Base-by-base conservation (phyloP, 129 eudicot genomes). In the Pulicaria dysenterica region DNA sequence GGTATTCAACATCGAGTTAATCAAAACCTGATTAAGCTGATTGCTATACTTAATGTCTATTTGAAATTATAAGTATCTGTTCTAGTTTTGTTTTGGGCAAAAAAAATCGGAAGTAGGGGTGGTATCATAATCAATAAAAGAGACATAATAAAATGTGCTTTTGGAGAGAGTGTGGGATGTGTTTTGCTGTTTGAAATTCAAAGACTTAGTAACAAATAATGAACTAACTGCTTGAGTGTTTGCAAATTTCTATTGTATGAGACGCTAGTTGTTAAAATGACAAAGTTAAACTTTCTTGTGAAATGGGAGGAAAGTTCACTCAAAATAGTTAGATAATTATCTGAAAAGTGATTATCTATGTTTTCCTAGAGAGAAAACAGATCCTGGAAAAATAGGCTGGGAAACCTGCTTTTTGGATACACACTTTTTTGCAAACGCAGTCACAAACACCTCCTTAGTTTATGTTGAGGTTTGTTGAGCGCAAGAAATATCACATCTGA, bases 11-110 rank as follows among this genome's bases (percentile, higher is more conserved):
- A 46, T 59, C 5, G 15, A 49, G 39, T 59, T 51, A 6, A 54
- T 15, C 12, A 4, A 7, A 42, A 38, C 53, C 54, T 51, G 50
- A 19, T 42, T 6, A 15, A 40, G 54, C 41, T 55, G 17, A 3
- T 54, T 70, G 64, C 64, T 70, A n/a, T n/a, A n/a, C n/a, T n/a
- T n/a, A 14, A n/a, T 38, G 38, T 53, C 7, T 40, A 9, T 51
- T 16, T 54, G 74, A 38, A 39, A 11, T 54, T 69, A 17, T 13
- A 10, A 17, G 64, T 16, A 41, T n/a, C n/a, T 17, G 65, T 70
- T 24, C 2, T 2, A 24, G 31, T 24, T 24, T 56, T 70, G 42
- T 41, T 70, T 41, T 14, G 75, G 74, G 64, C 43, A 69, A 69
- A 53, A 49, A 48, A 47, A 8, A 3, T 68, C 37, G 8, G 48